Evolutionary conservation across 345 rosid genomes (phyloP).

Genomic region (Populus tremula): DNA sequence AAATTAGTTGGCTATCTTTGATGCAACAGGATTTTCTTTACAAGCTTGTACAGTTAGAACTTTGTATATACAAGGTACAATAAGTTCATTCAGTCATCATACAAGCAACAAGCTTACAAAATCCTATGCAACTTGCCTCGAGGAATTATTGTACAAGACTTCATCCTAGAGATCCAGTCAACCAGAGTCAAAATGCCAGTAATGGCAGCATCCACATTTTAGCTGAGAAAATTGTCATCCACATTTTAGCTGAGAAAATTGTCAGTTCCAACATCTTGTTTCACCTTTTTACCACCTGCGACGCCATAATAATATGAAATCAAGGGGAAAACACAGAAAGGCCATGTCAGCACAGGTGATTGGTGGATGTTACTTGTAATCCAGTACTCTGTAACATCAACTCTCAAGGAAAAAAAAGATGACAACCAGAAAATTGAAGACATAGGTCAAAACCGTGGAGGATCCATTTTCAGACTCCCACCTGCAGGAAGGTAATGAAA

Average conservation of each 20-base stretch:
- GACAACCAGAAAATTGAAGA: not conserved
- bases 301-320: not conserved
- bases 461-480: slow-evolving; percentile 5
- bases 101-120: slow-evolving; percentile 6
- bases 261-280: not conserved
- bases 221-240: not conserved
- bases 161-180: not conserved
- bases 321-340: not conserved
- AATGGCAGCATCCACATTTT: not conserved
- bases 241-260: not conserved
- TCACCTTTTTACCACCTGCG: not conserved
- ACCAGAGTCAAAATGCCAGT: not conserved
- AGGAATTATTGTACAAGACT: not conserved
- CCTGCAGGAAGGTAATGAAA: slow-evolving; percentile 10
- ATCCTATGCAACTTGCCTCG: not conserved
- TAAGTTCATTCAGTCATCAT: slow-evolving; percentile 6
- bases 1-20: not conserved
- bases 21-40: slow-evolving; percentile 5
- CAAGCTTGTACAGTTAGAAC: slow-evolving; percentile 1
- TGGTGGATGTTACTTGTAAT: not conserved
- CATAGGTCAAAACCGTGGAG: not conserved
- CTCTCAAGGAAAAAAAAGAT: not conserved
- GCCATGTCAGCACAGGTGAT: not conserved
- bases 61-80: slow-evolving; percentile 12
- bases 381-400: not conserved